phyloP scores from a whole-genome alignment of 495 filamentous ascomycete species.

The Penicillium antarcticum region DNA sequence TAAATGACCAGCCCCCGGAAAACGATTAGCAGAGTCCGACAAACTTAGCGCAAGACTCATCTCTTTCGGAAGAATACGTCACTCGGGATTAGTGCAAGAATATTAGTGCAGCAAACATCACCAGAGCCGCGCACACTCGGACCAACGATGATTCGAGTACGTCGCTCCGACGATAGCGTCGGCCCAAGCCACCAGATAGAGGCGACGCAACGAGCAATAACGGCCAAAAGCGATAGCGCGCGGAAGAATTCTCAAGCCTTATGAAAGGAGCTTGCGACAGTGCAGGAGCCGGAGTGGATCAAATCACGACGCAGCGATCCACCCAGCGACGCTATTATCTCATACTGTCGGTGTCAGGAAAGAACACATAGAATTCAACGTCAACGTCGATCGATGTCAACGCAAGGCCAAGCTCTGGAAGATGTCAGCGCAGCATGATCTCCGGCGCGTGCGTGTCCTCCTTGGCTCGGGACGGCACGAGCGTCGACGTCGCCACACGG shows the following conservation, averaged over 20 bases:
- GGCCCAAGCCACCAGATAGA: too few relatives aligned
- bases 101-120: background rate
- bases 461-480: background rate
- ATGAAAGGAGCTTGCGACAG: conserved; percentile 4
- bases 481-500: background rate
- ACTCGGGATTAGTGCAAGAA: background rate
- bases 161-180: background rate
- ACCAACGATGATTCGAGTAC: background rate
- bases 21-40: too few relatives aligned
- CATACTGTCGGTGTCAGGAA: background rate
- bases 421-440: background rate
- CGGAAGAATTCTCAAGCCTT: background rate
- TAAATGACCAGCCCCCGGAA: too few relatives aligned
- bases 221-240: background rate
- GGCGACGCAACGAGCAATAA: too few relatives aligned
- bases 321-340: background rate
- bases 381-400: conserved; percentile 1
- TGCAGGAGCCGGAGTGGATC: background rate
- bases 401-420: background rate
- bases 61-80: too few relatives aligned
- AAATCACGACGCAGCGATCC: conserved; percentile 1
- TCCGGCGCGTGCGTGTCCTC: background rate
- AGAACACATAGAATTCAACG: background rate
- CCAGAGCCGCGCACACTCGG: background rate
- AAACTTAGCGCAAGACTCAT: too few relatives aligned